Evolutionary conservation across 352 stramenopile species (phyloP), one percentile per base, ranked within the genome.

Genomic region (Globisporangium parvum): DNA sequence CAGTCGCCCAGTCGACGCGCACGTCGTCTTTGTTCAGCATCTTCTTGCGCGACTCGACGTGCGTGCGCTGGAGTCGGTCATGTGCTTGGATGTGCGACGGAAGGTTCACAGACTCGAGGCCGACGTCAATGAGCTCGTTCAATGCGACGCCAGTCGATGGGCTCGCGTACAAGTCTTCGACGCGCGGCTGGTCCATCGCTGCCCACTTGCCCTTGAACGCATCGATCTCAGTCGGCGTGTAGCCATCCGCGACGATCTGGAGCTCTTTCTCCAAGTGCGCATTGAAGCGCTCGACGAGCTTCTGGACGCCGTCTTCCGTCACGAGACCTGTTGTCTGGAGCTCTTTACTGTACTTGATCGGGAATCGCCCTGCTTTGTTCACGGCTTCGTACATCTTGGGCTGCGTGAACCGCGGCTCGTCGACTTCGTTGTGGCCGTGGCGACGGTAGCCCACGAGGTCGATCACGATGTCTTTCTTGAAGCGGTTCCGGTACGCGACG

Each of bases 401-500:
- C 59, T 96, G 84, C 44, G 88, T 96, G 62, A 96, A 92, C 18
- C 80, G 75, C 15, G 88, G 88, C 48, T 96, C 85, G 56, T 96
- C 87, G 6, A 93, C 75, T 65, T 96, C 88, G 59, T 96, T 96
- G 79, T 96, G 87, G 50, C 87, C 88, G 56, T 96, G 78, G 28
- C 83, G 83, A 57, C 88, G 81, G 66, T 85, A 96, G 18, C 71
- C 82, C 51, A 91, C 70, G 45, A 96, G 65, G 51, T 96, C 85
- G 42, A 96, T 84, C 35, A 96, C 69, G 35, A 94, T 79, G 49
- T 96, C 88, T 55, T 92, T 91, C 37, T 86, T 62, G 64, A 96
- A 96, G 12, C 73, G 47, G 56, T 92, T 86, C 46, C 87, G 87
- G 59, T 89, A 96, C 12, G 78, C 79, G 6, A 90, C 75, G 4